Evolutionary conservation across 2,329 filamentous ascomycete species (phyloP).

Genomic region (Colletotrichum chlorophyti): DNA sequence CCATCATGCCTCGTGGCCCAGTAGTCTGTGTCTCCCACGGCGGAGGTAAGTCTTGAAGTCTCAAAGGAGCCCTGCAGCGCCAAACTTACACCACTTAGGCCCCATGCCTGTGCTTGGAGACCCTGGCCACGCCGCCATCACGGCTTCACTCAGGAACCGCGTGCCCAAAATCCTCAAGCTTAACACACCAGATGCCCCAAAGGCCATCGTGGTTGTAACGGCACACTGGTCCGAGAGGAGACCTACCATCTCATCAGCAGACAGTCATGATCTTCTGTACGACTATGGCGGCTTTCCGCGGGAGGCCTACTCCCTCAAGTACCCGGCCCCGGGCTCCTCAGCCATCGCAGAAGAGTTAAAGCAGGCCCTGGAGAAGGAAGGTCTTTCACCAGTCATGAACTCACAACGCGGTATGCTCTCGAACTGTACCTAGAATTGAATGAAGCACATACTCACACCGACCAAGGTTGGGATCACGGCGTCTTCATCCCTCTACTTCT

Average conservation of each 20-base stretch:
- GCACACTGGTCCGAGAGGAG: constrained; percentile 61
- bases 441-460: not conserved
- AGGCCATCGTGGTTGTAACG: constrained; percentile 62
- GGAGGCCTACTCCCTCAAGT: constrained; percentile 61
- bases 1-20: constrained; percentile 48
- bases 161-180: constrained; percentile 64
- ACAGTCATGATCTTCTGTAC: constrained; percentile 57
- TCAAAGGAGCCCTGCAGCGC: not conserved
- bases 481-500: constrained; percentile 65
- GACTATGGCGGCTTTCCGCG: constrained; percentile 67
- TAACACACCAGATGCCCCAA: constrained; percentile 53
- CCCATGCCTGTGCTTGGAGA: constrained; percentile 66
- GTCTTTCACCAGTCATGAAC: constrained; percentile 49
- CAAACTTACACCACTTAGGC: constrained; percentile 38
- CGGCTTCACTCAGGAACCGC: constrained; percentile 56
- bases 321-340: constrained; percentile 62
- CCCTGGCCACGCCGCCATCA: constrained; percentile 56
- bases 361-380: constrained; percentile 51
- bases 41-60: constrained; percentile 43
- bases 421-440: too few species aligned
- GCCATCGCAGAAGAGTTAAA: constrained; percentile 57
- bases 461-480: constrained; percentile 62
- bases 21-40: constrained; percentile 58
- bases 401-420: constrained; percentile 38
- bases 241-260: constrained; percentile 58